Evolutionary conservation across 495 filamentous ascomycete species (phyloP), one percentile per base, ranked within the genome.

Genomic region (Xylaria nigripes): DNA sequence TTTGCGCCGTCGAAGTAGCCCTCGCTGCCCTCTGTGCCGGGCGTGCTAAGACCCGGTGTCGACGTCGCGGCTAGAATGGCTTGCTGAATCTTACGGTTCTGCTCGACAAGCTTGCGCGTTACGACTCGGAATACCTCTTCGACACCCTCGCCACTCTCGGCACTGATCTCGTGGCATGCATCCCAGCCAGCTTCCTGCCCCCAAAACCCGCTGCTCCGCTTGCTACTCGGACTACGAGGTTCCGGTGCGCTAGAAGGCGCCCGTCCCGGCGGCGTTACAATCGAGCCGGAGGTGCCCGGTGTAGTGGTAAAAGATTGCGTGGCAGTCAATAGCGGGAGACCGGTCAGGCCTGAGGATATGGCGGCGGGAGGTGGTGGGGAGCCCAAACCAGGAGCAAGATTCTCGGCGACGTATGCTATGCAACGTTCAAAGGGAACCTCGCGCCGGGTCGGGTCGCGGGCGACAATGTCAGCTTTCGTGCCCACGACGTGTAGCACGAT

Each of bases 121-220:
- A 96, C 93, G 16, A 96, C 92, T 0, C 90, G 80, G 60, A 98
- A 98, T 0, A 98, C 92, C 72, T 98, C 93, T 48, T 98, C 93
- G 10, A 98, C 89, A 3, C 92, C 92, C 73, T 97, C 92, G 16
- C 93, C 93, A 64, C 87, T 88, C 75, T 90, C 88, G 21, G 92
- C 91, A 61, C 84, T 89, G 61, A 98, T 92, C 73, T 98, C 92
- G 70, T 97, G 92, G 62, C 92, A 96, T 57, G 88, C 92, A 63
- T 96, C 91, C 90, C 90, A 96, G 10, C 89, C 89, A 7, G 88
- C 84, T 61, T 96, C 90, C 62, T 93, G 87, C 2, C 86, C 87
- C 90, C 90, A 95, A 65, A 94, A 91, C 5, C 86, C 88, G 32
- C 81, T 86, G 56, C 81, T 87, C 32, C 89, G 80, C 65, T 94